Evolutionary conservation across 768 basidiomycete species (phyloP), one percentile per base, ranked within the genome.

Genomic region (Leccinum barrowsii): DNA sequence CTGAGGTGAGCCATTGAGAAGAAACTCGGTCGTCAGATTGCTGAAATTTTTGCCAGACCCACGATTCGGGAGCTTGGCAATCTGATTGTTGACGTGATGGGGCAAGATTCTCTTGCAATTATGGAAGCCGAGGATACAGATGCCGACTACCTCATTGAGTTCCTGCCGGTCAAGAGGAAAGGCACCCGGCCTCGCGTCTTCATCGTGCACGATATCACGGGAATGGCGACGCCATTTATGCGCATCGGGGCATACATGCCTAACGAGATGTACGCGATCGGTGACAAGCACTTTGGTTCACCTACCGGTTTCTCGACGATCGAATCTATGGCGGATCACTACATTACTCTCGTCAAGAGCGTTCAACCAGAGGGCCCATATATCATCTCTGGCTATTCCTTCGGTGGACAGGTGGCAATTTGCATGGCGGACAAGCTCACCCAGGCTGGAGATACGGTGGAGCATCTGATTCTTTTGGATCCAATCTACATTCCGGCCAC

Each of bases 201-300:
- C 50, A 56, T 71, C 52, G 66, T 71, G n/a, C 70, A 71, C 60
- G 70, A 71, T 46, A 65, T 71, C 60, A 71, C 70, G 3, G 70
- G 70, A 37, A 71, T 71, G 68, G 70, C 66, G 7, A 71, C 70
- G 2, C 70, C 70, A 3, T 72, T 68, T 59, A 71, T 71, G 70
- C 66, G 70, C 12, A 70, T 71, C 24, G 70, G 70, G 6, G 66
- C 70, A 21, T 71, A 63, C 58, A 71, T 71, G 70, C 68, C 70
- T 1, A 70, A 60, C 48, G 70, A 71, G 65, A 68, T 72, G 65
- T 71, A 71, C 32, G 70, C 70, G n/a, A 72, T 71, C 22, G 70
- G 70, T 26, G 70, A 71, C 61, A 67, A 65, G 28, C 66, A 71
- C 56, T 71, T 71, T 30, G 70, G 70, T 30, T 72, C 68, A 11